phyloP scores from a whole-genome alignment of 306 rosid genomes.

The Cicer yamashitae region DNA sequence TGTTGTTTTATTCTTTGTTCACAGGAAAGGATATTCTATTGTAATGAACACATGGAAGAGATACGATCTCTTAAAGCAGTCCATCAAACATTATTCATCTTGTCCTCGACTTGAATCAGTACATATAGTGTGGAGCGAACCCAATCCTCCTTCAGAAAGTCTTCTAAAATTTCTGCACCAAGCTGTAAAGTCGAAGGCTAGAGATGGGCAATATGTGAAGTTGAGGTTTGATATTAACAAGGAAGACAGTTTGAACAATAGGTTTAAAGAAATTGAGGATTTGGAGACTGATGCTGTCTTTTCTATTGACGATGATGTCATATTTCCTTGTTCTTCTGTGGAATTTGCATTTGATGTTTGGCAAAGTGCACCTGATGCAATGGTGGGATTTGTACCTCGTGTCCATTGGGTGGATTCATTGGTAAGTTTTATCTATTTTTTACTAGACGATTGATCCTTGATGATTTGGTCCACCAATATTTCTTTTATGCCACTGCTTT shows the following conservation, averaged over 20 bases:
- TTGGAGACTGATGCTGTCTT: conserved; percentile 81
- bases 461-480: conserved; percentile 1
- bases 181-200: conserved; percentile 53
- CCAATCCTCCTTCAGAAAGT: conserved; percentile 71
- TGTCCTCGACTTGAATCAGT: conserved; percentile 79
- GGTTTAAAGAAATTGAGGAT: conserved; percentile 80
- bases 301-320: conserved; percentile 91
- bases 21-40: conserved; percentile 88
- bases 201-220: conserved; percentile 55
- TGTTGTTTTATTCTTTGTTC: conserved; percentile 23
- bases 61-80: conserved; percentile 90
- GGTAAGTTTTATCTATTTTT: conserved; percentile 55
- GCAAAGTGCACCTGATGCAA: conserved; percentile 90
- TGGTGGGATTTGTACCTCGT: conserved; percentile 99
- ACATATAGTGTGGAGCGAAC: conserved; percentile 95
- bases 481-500: conserved; percentile 31
- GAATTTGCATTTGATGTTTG: conserved; percentile 92
- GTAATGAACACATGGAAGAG: conserved; percentile 99
- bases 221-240: conserved; percentile 75
- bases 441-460: neutral
- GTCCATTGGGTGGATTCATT: conserved; percentile 71
- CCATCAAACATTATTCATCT: conserved; percentile 78
- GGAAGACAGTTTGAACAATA: conserved; percentile 93
- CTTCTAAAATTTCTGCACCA: conserved; percentile 57
- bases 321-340: conserved; percentile 87